phyloP scores from a whole-genome alignment of 768 basidiomycete genomes.

The Termitomyces sp. region DNA sequence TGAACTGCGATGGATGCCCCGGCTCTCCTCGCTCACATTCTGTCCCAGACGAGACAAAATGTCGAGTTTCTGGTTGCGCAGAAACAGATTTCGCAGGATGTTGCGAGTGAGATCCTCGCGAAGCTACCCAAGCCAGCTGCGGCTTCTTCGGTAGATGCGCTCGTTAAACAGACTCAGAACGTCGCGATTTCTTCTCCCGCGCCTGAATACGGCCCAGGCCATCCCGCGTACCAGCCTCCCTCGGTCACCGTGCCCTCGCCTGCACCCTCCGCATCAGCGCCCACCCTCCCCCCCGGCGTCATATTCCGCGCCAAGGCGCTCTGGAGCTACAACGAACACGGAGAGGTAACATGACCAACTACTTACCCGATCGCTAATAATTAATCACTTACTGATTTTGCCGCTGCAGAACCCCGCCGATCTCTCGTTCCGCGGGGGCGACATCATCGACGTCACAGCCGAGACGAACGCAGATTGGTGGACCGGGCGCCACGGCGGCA shows the following conservation, averaged over 20 bases:
- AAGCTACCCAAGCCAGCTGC: constrained; percentile 25
- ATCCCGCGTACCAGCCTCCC: constrained; percentile 3
- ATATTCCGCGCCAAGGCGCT: constrained; percentile 43
- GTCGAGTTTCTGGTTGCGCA: constrained; percentile 49
- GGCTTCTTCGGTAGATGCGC: background rate
- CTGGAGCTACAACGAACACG: constrained; percentile 63
- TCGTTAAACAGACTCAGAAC: constrained; percentile 5
- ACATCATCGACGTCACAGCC: constrained; percentile 65
- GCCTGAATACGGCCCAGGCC: background rate
- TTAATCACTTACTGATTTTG: too few species aligned
- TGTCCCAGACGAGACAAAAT: constrained; percentile 49
- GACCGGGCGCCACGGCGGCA: constrained; percentile 61
- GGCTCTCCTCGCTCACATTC: constrained; percentile 34
- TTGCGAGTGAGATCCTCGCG: constrained; percentile 39
- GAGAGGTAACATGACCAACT: constrained; percentile 33
- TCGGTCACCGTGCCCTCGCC: background rate
- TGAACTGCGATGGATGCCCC: constrained; percentile 10
- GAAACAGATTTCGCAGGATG: constrained; percentile 37
- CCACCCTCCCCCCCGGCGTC: constrained; percentile 14
- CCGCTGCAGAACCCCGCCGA: constrained; percentile 52
- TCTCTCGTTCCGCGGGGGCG: constrained; percentile 66
- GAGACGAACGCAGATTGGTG: constrained; percentile 86
- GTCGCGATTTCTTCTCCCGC: background rate
- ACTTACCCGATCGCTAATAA: too few species aligned
- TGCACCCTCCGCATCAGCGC: background rate